Evolutionary conservation across 495 filamentous ascomycete genomes (phyloP).

Genomic region (Lophium mytilinum): DNA sequence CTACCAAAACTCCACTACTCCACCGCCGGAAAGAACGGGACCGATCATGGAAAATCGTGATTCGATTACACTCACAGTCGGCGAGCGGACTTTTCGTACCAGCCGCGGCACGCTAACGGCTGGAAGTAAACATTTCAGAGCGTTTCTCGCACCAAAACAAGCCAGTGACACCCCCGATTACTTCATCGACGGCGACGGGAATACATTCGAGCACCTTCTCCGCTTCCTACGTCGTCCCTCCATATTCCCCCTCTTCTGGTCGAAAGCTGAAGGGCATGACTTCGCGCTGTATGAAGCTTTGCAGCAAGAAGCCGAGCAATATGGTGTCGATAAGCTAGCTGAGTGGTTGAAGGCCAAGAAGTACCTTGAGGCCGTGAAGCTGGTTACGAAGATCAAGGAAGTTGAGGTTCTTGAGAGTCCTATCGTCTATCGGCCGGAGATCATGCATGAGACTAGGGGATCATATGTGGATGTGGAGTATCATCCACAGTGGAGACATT

Average conservation of each 20-base stretch:
- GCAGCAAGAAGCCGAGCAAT: conserved; percentile 32
- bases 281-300: conserved; percentile 29
- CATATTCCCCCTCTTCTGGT: conserved; percentile 36
- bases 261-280: conserved; percentile 31
- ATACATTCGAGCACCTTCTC: conserved; percentile 37
- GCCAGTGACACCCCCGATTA: conserved; percentile 3
- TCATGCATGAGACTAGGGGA: no score
- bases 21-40: no score
- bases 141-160: not conserved
- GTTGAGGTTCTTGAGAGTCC: no score
- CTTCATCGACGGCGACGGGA: conserved; percentile 39
- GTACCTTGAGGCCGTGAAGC: no score
- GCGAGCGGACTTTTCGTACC: conserved; percentile 1
- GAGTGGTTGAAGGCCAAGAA: conserved; percentile 18
- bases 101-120: not conserved
- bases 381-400: no score
- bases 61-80: not conserved
- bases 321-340: conserved; percentile 25
- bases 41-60: not conserved
- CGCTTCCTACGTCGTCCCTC: conserved; percentile 32
- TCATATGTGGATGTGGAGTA: no score
- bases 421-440: no score
- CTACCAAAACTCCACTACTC: no score
- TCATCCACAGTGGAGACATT: no score
- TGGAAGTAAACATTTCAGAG: not conserved